phyloP scores from a whole-genome alignment of 805 yeast genomes.

The Starmera quercuum region DNA sequence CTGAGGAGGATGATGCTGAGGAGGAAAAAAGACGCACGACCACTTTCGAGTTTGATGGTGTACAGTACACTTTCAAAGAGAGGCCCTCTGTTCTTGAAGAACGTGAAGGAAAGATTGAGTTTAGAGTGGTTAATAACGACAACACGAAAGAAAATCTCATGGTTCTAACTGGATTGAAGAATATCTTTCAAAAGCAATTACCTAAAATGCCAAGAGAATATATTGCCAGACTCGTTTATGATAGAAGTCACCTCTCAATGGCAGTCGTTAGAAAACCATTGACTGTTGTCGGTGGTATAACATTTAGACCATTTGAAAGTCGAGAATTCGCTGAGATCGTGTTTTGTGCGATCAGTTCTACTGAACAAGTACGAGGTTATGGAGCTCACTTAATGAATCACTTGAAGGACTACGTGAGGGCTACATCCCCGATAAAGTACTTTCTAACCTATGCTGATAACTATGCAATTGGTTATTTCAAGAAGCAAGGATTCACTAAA shows the following conservation, averaged over 20 bases:
- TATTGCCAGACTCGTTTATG: conserved; percentile 90
- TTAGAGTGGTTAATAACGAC: conserved; percentile 94
- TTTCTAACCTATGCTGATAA: conserved; percentile 96
- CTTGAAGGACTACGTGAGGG: conserved; percentile 87
- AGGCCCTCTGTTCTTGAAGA: conserved; percentile 94
- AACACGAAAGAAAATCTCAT: conserved; percentile 80
- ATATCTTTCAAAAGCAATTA: conserved; percentile 92
- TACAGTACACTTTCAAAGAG: conserved; percentile 75
- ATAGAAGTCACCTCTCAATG: conserved; percentile 88
- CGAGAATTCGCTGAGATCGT: conserved; percentile 96
- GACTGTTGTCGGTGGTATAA: conserved; percentile 96
- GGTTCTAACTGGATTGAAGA: conserved; percentile 90
- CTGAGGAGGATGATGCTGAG: conserved; percentile 20
- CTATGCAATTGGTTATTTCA: conserved; percentile 97
- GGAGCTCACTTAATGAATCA: conserved; percentile 99
- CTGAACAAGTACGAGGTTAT: conserved; percentile 97
- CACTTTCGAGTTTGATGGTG: conserved; percentile 56
- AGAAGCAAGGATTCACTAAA: conserved; percentile 96
- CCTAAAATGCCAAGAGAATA: conserved; percentile 99
- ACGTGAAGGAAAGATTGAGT: conserved; percentile 86
- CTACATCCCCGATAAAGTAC: conserved; percentile 77
- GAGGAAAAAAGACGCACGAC: conserved; percentile 29
- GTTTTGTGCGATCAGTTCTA: conserved; percentile 94
- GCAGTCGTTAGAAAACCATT: conserved; percentile 92
- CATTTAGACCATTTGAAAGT: conserved; percentile 87